phyloP scores from a whole-genome alignment of 345 rosid species.

The Turritis glabra region DNA sequence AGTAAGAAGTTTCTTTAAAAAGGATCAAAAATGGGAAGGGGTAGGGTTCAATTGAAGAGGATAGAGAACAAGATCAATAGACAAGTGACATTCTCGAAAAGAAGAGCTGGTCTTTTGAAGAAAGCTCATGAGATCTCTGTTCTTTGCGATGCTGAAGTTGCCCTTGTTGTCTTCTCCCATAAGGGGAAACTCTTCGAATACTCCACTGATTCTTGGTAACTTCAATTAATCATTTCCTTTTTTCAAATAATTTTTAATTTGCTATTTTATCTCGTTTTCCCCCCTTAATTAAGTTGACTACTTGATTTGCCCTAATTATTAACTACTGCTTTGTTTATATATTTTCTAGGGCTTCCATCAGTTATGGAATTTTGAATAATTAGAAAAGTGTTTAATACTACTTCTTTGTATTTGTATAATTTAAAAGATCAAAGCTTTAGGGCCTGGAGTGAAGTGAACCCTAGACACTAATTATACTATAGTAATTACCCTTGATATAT shows the following conservation, averaged over 20 bases:
- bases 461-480: background rate
- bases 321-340: conserved; percentile 17
- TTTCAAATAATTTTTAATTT: background rate
- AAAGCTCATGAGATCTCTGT: conserved; percentile 88
- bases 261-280: background rate
- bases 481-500: background rate
- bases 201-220: conserved; percentile 64
- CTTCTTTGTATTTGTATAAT: background rate
- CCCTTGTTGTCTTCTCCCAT: conserved; percentile 73
- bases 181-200: conserved; percentile 79
- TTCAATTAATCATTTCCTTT: background rate
- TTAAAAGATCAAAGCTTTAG: background rate
- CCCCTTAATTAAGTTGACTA: conserved; percentile 6
- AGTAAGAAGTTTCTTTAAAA: conserved; percentile 10
- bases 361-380: background rate
- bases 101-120: conserved; percentile 74
- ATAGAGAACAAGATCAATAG: conserved; percentile 83
- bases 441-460: conserved; percentile 7
- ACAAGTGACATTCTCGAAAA: conserved; percentile 77
- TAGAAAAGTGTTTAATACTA: background rate
- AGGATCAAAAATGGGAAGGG: conserved; percentile 59
- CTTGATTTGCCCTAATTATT: conserved; percentile 39
- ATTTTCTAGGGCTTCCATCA: conserved; percentile 9
- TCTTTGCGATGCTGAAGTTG: conserved; percentile 78
- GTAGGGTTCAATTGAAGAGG: conserved; percentile 87